Evolutionary conservation across 2,329 filamentous ascomycete genomes (phyloP), one percentile per base, ranked within the genome.

Genomic region (Pochonia chlamydosporia): DNA sequence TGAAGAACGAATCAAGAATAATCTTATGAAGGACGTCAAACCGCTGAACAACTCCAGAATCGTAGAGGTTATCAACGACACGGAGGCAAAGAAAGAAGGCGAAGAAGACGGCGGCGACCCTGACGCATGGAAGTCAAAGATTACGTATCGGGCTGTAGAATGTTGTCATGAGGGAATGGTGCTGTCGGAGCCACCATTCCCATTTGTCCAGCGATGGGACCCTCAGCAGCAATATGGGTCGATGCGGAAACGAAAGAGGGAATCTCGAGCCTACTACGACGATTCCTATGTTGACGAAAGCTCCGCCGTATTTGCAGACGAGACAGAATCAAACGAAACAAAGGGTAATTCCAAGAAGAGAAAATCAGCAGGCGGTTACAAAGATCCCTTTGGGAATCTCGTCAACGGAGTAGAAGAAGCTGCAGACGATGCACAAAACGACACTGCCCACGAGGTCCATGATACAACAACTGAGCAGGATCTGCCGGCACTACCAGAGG

Each of bases 151-250:
- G 21, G 91, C 89, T 20, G 87, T 95, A 1, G 92, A 97, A 63
- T 96, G 91, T 65, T 81, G 82, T 52, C 76, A 87, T n/a, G 78
- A 87, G 25, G 78, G 75, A 5, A 69, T 89, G 33, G 69, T 77
- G 26, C 72, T 95, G 40, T 86, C 79, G 45, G 78, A 87, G 28
- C 91, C 92, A 0, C 88, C 91, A 0, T 96, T 95, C 59, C 91
- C 91, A 0, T 96, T 96, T 63, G 74, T 87, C 14, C 90, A 96
- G 63, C 79, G 87, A 40, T 96, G 91, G 92, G 89, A 95, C 64
- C 77, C 80, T 3, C 84, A 89, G 51, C 87, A 91, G 57, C 68
- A 70, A 53, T 66, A 58, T 43, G 61, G 62, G 2, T 59, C 56
- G 4, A 70, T 71, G 54, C 67, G 65, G 7, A 79, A 73, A 52